phyloP scores from a whole-genome alignment of 805 yeast genomes.

The Isabelozyma rhagii region DNA sequence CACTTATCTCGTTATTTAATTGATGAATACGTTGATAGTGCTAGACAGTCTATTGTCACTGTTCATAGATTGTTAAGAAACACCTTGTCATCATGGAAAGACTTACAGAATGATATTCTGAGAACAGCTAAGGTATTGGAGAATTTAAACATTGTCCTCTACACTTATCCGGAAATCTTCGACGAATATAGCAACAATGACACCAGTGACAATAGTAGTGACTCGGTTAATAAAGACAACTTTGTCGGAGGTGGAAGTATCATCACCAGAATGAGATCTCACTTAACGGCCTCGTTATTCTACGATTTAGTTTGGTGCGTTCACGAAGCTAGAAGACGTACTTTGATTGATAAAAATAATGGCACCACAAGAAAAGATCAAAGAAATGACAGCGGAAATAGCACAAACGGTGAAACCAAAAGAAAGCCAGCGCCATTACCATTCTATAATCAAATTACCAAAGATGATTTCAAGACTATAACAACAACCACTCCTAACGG shows the following conservation, averaged over 20 bases:
- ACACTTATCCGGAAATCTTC: slow-evolving; percentile 83
- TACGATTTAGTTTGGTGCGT: slow-evolving; percentile 93
- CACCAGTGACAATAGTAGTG: slow-evolving; percentile 5
- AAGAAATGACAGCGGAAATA: background rate
- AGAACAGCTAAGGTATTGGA: slow-evolving; percentile 90
- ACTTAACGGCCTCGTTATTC: slow-evolving; percentile 83
- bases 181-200: slow-evolving; percentile 45
- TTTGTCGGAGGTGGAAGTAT: slow-evolving; percentile 38
- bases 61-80: slow-evolving; percentile 86
- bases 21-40: slow-evolving; percentile 77
- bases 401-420: slow-evolving; percentile 5
- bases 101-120: slow-evolving; percentile 84
- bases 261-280: slow-evolving; percentile 86
- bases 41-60: slow-evolving; percentile 90
- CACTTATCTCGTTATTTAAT: slow-evolving; percentile 74
- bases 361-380: slow-evolving; percentile 4
- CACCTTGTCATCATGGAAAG: slow-evolving; percentile 88
- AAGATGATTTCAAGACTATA: slow-evolving; percentile 82
- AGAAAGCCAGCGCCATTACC: slow-evolving; percentile 70
- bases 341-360: slow-evolving; percentile 29
- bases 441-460: slow-evolving; percentile 84
- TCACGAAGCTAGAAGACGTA: slow-evolving; percentile 85
- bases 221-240: slow-evolving; percentile 4
- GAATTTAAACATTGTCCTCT: slow-evolving; percentile 79
- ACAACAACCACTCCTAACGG: slow-evolving; percentile 90